Evolutionary conservation across 805 yeast species (phyloP).

Genomic region (Pichia cephalocereana): DNA sequence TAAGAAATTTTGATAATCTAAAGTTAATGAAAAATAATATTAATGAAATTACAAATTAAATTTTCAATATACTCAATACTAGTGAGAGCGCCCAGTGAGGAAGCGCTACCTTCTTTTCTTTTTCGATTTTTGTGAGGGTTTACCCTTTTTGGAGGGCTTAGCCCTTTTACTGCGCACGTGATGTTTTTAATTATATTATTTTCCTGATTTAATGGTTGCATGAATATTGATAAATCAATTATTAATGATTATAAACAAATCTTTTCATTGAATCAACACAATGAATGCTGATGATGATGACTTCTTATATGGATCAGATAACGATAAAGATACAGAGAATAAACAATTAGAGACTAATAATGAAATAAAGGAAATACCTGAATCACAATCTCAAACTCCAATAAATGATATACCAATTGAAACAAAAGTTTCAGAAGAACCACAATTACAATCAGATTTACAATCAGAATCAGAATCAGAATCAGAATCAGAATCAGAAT

Average conservation of each 20-base stretch:
- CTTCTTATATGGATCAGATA: conserved; percentile 53
- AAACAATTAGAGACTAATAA: neutral
- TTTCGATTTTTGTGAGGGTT: neutral
- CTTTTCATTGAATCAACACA: neutral
- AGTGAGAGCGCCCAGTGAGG: too few species aligned
- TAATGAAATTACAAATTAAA: too few species aligned
- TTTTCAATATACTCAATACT: too few species aligned
- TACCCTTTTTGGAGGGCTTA: neutral
- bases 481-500: conserved; percentile 23
- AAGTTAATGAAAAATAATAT: too few species aligned
- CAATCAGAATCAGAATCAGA: conserved; percentile 12
- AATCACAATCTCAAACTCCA: too few species aligned
- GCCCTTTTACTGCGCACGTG: neutral
- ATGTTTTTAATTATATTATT: too few species aligned
- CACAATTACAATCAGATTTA: conserved; percentile 9
- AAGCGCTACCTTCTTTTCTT: neutral
- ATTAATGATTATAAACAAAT: neutral
- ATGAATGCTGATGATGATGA: conserved; percentile 66
- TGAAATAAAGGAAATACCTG: too few species aligned
- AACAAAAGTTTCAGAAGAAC: neutral
- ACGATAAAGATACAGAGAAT: conserved; percentile 15
- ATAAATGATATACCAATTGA: neutral
- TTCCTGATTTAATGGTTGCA: too few species aligned
- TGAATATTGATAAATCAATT: too few species aligned
- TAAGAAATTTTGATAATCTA: too few species aligned